Percentiles rank a stretch among this genome's conserved stretches.
phyloP scores from a whole-genome alignment of 2,329 filamentous ascomycete genomes.

The Colletotrichum spaethianum region DNA sequence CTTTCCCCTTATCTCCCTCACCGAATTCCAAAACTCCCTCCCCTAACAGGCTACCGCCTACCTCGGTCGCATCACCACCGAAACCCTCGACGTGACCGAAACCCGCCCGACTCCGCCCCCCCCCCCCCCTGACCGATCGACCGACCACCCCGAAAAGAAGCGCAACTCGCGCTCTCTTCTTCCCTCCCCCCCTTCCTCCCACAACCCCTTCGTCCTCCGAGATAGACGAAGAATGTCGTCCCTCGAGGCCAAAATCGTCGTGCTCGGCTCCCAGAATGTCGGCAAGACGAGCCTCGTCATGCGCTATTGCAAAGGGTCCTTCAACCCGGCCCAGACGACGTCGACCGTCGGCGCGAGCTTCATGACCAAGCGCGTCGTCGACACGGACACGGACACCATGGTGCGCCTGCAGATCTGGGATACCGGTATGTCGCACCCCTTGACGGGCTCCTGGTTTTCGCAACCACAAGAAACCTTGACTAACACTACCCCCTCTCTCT shows the following conservation, averaged over 20 bases:
- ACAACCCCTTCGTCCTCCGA: background rate
- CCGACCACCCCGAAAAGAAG: conserved; percentile 16
- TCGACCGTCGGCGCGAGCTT: conserved; percentile 87
- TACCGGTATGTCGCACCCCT: conserved; percentile 68
- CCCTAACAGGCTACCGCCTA: background rate
- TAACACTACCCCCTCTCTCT: background rate
- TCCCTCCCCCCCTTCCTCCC: background rate
- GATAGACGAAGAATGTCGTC: conserved; percentile 61
- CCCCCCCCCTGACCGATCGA: conserved; percentile 7
- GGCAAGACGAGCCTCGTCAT: conserved; percentile 85
- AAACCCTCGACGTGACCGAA: background rate
- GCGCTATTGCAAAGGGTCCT: conserved; percentile 81
- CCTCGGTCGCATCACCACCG: conserved; percentile 26
- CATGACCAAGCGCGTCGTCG: conserved; percentile 83
- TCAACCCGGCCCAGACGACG: conserved; percentile 73
- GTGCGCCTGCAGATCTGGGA: conserved; percentile 98
- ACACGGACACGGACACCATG: conserved; percentile 86
- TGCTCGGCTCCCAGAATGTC: conserved; percentile 84
- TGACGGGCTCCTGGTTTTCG: background rate
- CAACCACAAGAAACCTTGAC: background rate
- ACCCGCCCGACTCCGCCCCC: background rate
- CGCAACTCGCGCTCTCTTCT: conserved; percentile 12
- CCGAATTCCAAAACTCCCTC: background rate
- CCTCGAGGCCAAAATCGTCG: conserved; percentile 85
- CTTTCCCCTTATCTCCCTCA: background rate